Evolutionary conservation across 176 grass and related monocot species (phyloP).

Genomic region (Urochloa ruziziensis): DNA sequence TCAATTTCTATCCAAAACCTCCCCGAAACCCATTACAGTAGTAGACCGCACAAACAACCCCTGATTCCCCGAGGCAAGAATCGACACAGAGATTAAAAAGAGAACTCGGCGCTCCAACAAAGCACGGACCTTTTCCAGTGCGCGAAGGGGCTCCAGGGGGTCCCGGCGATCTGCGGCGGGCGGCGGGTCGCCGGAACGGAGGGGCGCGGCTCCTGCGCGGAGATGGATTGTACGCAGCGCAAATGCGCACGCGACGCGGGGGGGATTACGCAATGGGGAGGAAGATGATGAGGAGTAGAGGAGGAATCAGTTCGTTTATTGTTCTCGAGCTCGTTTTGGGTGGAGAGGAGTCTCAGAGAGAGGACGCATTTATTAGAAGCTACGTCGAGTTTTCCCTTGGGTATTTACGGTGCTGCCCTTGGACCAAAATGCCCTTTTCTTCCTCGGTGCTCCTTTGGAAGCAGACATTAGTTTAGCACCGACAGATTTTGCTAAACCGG

Average conservation of each 20-base stretch:
- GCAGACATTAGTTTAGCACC: not conserved
- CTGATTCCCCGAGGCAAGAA: not conserved
- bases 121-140: constrained; percentile 19
- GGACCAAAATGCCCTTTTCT: constrained; percentile 23
- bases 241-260: constrained; percentile 21
- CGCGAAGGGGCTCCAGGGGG: not conserved
- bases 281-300: not conserved
- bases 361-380: constrained; percentile 20
- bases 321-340: not conserved
- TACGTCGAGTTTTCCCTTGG: not conserved
- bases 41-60: not conserved
- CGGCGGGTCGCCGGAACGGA: not conserved
- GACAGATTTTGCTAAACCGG: not conserved
- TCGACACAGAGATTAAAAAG: not conserved
- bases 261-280: not conserved
- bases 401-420: constrained; percentile 15
- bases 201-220: not conserved
- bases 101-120: not conserved
- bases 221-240: not conserved
- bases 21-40: not conserved
- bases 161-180: not conserved
- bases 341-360: constrained; percentile 9
- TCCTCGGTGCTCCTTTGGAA: not conserved
- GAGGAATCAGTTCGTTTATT: not conserved
- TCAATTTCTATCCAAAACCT: not conserved